Base-by-base conservation (phyloP, 345 rosid species). In the Aethionema arabicum region DNA sequence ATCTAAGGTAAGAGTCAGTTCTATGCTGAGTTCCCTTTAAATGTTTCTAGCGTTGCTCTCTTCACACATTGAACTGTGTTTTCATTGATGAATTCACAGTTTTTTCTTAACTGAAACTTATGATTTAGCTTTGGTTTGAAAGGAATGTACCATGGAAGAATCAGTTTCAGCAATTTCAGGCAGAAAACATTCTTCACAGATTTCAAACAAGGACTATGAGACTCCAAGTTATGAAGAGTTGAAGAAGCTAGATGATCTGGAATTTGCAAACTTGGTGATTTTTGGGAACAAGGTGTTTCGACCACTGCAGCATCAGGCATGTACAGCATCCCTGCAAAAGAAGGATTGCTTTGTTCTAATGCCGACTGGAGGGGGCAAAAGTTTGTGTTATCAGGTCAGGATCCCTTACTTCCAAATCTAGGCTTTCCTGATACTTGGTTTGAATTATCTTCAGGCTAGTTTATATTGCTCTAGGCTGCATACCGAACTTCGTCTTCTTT, bases 311-410 rank as follows among this genome's bases (percentile, higher is more conserved):
- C 90, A 81, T 78, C 82, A 84, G 79, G 91, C 86, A 46, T 93
- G 99, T 72, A 78, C 73, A 74, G 87, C 96, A 53, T 84, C 81
- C 15, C 7, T 84, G 65, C 80, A 76, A 36, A 89, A 78, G 67
- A 79, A 72, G 71, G 97, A 89, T 71, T 89, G 95, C 64, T 92
- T 89, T 76, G 55, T 89, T 65, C 86, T 90, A 35, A 80, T 93
- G 96, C 97, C 96, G 2, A 90, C 91, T 0, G 90, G 99, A 70
- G 96, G 99, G 36, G 96, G 97, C 8, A 87, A 90, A 79, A 93
- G 97, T 74, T 68, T 93, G 53, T 87, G 97, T 74, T 92, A 81
- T 79, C 90, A 89, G 97, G 90, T 89, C 4, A 74, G 57, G 42
- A 60, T 40, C 66, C 49, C 40, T 60, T 74, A 44, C 65, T 52